Base-by-base conservation (phyloP, 306 rosid genomes). In the Delonix regia region DNA sequence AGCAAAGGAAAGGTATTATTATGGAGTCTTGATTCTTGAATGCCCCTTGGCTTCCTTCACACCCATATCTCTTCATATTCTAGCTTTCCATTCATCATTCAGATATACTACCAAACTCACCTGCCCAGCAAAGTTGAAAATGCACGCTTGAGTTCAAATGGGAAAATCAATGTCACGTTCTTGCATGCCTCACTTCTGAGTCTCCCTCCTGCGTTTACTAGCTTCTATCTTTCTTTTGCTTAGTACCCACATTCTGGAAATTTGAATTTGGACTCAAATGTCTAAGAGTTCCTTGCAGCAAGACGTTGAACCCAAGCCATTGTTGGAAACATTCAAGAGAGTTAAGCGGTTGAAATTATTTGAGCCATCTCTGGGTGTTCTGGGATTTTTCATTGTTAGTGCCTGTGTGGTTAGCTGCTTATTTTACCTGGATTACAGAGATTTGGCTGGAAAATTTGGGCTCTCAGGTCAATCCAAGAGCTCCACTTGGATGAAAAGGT, bases 11-110 rank as follows among this genome's bases (percentile, higher is more conserved):
- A 38, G 41, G 22, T 18, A 9, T 42, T 28, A 47, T 56, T 33
- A 68, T 55, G 64, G 76, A 79, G 79, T 87, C 88, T 85, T 87
- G 76, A 79, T 77, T 87, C 88, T 85, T 87, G 89, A 93, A 89
- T 83, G 87, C 92, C 88, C 90, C 69, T 87, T 89, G 88, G 88
- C 98, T 88, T 91, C 81, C 69, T 86, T 25, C 30, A 81, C 89
- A 88, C 93, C 97, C 94, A 81, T 85, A 74, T 55, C 30, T 68
- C 41, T 65, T 85, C 36, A 16, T 14, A 33, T 72, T 83, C 45
- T 80, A 49, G 49, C 71, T 55, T 71, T n/a, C 25, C 60, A 75
- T 72, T 63, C 49, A 53, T 73, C 51, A 27, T 55, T 78, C 84
- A 93, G 52, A 47, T 47, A 90, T 30, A 30, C 4, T 30, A 30